Evolutionary conservation across 1,284 basidiomycete species (phyloP), one percentile per base, ranked within the genome.

Genomic region (Mycosarcoma mackinlayi): DNA sequence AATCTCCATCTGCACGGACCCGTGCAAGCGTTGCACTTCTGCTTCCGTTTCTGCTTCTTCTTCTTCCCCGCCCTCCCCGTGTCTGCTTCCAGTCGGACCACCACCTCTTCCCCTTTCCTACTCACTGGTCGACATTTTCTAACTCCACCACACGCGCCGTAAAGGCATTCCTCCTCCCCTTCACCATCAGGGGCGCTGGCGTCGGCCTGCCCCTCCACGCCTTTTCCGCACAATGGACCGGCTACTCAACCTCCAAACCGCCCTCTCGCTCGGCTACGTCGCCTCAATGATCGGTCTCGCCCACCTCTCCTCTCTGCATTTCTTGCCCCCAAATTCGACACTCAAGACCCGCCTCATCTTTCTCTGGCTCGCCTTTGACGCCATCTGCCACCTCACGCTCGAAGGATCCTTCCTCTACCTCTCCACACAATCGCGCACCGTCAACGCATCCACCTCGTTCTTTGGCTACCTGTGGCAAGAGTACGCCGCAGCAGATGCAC

Each of bases 341-440:
- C 40, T 10, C 41, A 78, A 76, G 39, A 53, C 57, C 7, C 57
- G 50, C 25, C 18, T 34, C 45, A 69, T 74, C 47, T 74, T 67
- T 31, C 53, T 75, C 50, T 81, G 78, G 79, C 73, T 81, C 24
- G 57, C 66, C n/a, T 79, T 81, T 45, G 79, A 79, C 57, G 54
- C 55, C 24, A 62, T 80, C 30, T 77, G 73, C 35, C 76, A 80
- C 45, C 44, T 78, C 11, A 66, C 63, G 18, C 59, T 81, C 31
- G 79, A 81, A 46, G 78, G 62, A 5, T 68, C 72, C 14, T 81
- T 77, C 54, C 69, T 81, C 25, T 80, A 74, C 46, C 64, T 74
- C 24, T 76, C 73, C 6, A 44, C 57, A 18, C 55, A 49, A 24
- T 55, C 66, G 4, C 55, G 77, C 25, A 77, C 65, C 9, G 72